These are phyloP conservation scores for Naganishia onofrii DNA, from an alignment of 768 basidiomycete genomes.

Conservation along the genomic window DNA sequence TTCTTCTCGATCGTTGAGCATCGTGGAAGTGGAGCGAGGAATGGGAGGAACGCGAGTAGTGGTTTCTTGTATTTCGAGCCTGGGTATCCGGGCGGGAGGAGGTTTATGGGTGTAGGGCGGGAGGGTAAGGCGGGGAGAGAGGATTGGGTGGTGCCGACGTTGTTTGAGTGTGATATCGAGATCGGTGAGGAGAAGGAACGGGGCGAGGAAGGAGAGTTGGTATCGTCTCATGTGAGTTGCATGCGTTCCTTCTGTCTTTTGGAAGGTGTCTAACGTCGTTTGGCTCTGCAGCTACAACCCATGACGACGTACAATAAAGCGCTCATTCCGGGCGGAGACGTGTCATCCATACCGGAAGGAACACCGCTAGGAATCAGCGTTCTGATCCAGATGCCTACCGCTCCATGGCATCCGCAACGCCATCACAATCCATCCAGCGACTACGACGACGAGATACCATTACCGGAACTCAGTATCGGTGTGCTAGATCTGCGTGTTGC, in stretches of 20 bases:
- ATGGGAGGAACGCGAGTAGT: conserved; percentile 1
- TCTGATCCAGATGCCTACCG: conserved; percentile 14
- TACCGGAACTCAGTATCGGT: conserved; percentile 19
- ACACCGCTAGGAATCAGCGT: conserved; percentile 7
- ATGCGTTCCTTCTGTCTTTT: too few species aligned
- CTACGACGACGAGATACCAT: background rate
- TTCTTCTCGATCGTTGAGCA: conserved; percentile 16
- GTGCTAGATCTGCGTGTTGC: background rate
- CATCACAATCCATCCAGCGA: background rate
- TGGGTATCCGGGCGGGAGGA: background rate
- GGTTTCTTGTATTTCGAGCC: conserved; percentile 20
- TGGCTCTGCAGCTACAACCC: background rate
- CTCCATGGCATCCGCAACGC: background rate
- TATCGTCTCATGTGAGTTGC: background rate
- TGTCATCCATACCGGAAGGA: background rate
- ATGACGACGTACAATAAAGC: conserved; percentile 12
- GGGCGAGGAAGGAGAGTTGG: background rate
- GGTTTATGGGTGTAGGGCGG: background rate
- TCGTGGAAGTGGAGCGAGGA: background rate
- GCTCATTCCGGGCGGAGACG: background rate
- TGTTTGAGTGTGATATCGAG: conserved; percentile 22
- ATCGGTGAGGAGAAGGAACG: conserved; percentile 5
- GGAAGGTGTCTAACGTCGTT: too few species aligned
- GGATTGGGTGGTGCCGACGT: background rate
- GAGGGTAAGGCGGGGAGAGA: background rate